Evolutionary conservation across 169 alveolate species (phyloP), one percentile per base, ranked within the genome.

Genomic region (Cryptosporidium ubiquitum): DNA sequence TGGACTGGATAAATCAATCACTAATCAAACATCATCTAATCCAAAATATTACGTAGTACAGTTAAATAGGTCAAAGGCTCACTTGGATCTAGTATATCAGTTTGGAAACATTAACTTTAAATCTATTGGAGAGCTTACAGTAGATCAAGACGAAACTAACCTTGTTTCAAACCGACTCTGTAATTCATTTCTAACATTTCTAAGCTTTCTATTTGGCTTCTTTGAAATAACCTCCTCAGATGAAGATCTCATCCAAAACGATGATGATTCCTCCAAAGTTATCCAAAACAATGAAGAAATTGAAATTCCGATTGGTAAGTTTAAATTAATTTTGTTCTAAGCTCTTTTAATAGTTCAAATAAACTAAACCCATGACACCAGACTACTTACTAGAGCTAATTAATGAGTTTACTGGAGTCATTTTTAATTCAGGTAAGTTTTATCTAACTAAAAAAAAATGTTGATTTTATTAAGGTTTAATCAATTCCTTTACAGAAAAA

Each of bases 1-100:
- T 26, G 73, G 89, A 42, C 35, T 64, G 26, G 66, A 79, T 40
- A 79, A 23, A 61, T 39, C 47, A 31, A 1, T 9, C 26, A 14
- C 42, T 7, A n/a, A n/a, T 16, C 64, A 42, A 18, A 42, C 39
- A 20, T 29, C 79, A 4, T 35, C 57, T 5, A 79, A 79, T 44
- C 89, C 74, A 0, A 79, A 79, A 29, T 79, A 79, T n/a, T 79
- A 79, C 26, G 74, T 79, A 26, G 89, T 79, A 4, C 89, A 79
- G 29, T 35, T 79, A 37, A 42, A 64, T 47, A 61, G 66, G 16
- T 64, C 73, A n/a, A 79, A 47, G 16, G 47, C 79, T 18, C 66
- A 79, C 61, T 35, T 79, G 6, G 68, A 79, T 5, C 55, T 69
- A 5, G 55, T 79, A 12, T 79, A 64, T 49, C 71, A 61, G 18